A percentile compares a stretch with the other conserved stretches of the same genome.
Evolutionary conservation across 192 early-diverging fungal genomes (phyloP).

Genomic region (Diversispora epigaea): DNA sequence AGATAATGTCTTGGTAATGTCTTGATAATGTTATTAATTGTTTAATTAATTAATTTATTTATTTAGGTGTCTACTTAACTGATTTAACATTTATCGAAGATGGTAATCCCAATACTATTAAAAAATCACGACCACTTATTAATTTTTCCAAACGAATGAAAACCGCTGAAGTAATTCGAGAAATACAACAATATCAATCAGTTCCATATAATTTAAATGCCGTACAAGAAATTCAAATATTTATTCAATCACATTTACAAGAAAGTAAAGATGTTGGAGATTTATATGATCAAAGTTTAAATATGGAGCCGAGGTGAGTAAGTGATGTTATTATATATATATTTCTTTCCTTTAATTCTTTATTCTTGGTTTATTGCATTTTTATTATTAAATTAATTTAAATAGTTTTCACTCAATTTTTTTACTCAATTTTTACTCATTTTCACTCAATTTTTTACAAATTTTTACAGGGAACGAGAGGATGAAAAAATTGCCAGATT

Average conservation of each 20-base stretch:
- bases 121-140: constrained; percentile 67
- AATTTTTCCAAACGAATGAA: constrained; percentile 92
- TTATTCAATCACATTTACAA: constrained; percentile 66
- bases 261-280: constrained; percentile 69
- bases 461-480: constrained; percentile 62
- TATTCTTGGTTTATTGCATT: neutral
- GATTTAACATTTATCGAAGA: constrained; percentile 95
- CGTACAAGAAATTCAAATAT: constrained; percentile 87
- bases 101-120: constrained; percentile 78
- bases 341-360: constrained; percentile 18
- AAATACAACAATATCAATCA: constrained; percentile 92
- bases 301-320: constrained; percentile 77
- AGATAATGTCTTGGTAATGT: no score
- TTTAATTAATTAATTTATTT: neutral
- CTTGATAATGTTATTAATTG: no score
- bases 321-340: neutral
- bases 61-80: constrained; percentile 78
- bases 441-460: neutral
- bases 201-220: constrained; percentile 73
- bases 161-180: constrained; percentile 87
- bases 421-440: neutral
- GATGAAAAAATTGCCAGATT: constrained; percentile 79
- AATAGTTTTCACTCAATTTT: constrained; percentile 9
- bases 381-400: neutral
- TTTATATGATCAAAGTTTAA: constrained; percentile 76